Evolutionary conservation across 345 rosid genomes (phyloP).

Genomic region (Noccaea caerulescens): DNA sequence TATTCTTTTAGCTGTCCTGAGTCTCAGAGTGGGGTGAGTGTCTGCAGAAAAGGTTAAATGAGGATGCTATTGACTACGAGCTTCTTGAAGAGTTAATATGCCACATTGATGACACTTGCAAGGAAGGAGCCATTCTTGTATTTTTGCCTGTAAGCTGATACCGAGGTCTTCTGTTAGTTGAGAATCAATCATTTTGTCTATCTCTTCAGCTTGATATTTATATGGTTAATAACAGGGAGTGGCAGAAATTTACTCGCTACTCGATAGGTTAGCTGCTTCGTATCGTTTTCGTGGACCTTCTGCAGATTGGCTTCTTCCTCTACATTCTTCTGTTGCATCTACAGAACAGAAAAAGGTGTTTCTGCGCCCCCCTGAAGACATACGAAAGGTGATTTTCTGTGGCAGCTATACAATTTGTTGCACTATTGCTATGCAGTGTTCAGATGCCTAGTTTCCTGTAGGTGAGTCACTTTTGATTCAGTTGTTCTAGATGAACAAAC

Average conservation of each 20-base stretch:
- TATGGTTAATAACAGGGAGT: conserved; percentile 61
- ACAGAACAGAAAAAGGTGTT: conserved; percentile 77
- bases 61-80: conserved; percentile 83
- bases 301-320: conserved; percentile 83
- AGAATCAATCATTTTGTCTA: conserved; percentile 10
- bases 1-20: conserved; percentile 29
- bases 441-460: conserved; percentile 10
- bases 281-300: conserved; percentile 84
- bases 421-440: conserved; percentile 24
- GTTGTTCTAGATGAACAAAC: conserved; percentile 6
- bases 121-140: conserved; percentile 80
- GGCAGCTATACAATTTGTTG: background rate
- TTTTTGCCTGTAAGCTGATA: conserved; percentile 77
- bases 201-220: conserved; percentile 25
- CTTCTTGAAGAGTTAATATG: conserved; percentile 89
- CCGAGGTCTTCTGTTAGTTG: conserved; percentile 1
- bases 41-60: conserved; percentile 78
- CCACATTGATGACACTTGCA: conserved; percentile 78
- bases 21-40: conserved; percentile 18
- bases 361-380: conserved; percentile 68
- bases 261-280: conserved; percentile 77
- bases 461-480: conserved; percentile 11
- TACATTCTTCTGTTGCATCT: conserved; percentile 86
- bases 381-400: conserved; percentile 67
- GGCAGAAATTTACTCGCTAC: conserved; percentile 70